Conservation (phyloP, 2,329 filamentous ascomycete species). For the Epichloe glyceriae region DNA sequence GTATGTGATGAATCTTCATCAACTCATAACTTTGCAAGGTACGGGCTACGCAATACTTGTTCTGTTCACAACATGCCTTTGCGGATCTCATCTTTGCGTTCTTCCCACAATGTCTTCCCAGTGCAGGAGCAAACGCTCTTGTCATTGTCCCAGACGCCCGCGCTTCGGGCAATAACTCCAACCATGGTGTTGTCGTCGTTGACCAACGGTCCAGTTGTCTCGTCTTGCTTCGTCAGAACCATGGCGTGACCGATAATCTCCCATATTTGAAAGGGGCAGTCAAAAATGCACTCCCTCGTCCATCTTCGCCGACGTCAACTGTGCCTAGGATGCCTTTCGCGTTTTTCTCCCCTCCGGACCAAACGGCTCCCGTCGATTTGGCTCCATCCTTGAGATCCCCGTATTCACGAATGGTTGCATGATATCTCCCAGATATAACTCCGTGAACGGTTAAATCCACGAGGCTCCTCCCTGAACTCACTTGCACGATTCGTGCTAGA, state of each 20-base stretch:
- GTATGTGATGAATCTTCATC: background rate
- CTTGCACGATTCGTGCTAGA: slow-evolving; percentile 86
- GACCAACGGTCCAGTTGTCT: slow-evolving; percentile 37
- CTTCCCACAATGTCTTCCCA: slow-evolving; percentile 96
- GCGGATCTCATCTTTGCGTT: slow-evolving; percentile 75
- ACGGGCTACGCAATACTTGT: background rate
- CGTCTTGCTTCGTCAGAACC: slow-evolving; percentile 59
- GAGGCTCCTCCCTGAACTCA: slow-evolving; percentile 63
- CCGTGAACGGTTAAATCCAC: slow-evolving; percentile 81
- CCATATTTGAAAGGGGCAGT: slow-evolving; percentile 78
- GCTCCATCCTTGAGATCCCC: slow-evolving; percentile 79
- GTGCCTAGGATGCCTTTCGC: slow-evolving; percentile 51
- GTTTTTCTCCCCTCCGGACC: slow-evolving; percentile 44
- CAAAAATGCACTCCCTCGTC: slow-evolving; percentile 71
- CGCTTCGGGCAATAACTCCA: slow-evolving; percentile 87
- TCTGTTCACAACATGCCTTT: slow-evolving; percentile 71
- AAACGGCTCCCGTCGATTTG: slow-evolving; percentile 71
- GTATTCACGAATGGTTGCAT: slow-evolving; percentile 70
- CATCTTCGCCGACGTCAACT: slow-evolving; percentile 61
- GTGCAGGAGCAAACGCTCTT: slow-evolving; percentile 98
- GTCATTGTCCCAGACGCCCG: slow-evolving; percentile 97
- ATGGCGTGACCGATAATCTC: slow-evolving; percentile 91
- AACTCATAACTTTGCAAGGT: background rate
- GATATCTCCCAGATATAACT: slow-evolving; percentile 67
- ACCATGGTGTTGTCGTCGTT: slow-evolving; percentile 81